Percentiles rank a stretch among this genome's conserved stretches.
phyloP scores from a whole-genome alignment of 2,329 filamentous ascomycete species.

The Anthostomella pinea region DNA sequence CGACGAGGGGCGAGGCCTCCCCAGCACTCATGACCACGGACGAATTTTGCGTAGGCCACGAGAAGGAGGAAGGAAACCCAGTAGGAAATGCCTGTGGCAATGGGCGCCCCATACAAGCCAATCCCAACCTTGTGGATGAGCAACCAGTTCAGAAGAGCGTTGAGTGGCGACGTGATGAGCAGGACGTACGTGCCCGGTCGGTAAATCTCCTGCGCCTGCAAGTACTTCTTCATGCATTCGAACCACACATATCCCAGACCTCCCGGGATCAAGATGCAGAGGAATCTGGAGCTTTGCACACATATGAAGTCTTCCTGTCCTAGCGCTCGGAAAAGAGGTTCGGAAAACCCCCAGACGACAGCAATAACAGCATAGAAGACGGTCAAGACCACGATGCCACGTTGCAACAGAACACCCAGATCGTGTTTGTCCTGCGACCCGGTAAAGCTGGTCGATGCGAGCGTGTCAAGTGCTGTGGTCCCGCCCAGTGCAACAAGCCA shows the following conservation, averaged over 20 bases:
- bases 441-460: constrained; percentile 80
- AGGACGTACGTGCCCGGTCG: constrained; percentile 79
- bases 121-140: constrained; percentile 71
- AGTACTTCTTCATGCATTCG: constrained; percentile 79
- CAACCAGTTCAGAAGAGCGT: constrained; percentile 75
- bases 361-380: constrained; percentile 71
- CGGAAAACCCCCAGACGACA: constrained; percentile 71
- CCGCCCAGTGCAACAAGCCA: constrained; percentile 86
- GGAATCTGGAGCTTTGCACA: constrained; percentile 67
- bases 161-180: constrained; percentile 77
- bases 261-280: constrained; percentile 72
- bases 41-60: constrained; percentile 67
- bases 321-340: constrained; percentile 68
- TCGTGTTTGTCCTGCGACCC: constrained; percentile 75
- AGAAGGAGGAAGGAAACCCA: constrained; percentile 80
- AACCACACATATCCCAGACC: constrained; percentile 87
- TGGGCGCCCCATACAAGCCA: constrained; percentile 73
- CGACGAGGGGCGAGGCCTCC: constrained; percentile 63
- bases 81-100: constrained; percentile 82
- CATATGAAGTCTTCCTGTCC: constrained; percentile 79
- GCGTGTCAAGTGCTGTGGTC: constrained; percentile 80
- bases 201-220: constrained; percentile 84
- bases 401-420: constrained; percentile 74
- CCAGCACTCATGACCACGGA: constrained; percentile 75
- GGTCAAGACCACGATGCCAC: constrained; percentile 69